phyloP scores from a whole-genome alignment of 1,284 basidiomycete species.

The Moniliophthora roreri region DNA sequence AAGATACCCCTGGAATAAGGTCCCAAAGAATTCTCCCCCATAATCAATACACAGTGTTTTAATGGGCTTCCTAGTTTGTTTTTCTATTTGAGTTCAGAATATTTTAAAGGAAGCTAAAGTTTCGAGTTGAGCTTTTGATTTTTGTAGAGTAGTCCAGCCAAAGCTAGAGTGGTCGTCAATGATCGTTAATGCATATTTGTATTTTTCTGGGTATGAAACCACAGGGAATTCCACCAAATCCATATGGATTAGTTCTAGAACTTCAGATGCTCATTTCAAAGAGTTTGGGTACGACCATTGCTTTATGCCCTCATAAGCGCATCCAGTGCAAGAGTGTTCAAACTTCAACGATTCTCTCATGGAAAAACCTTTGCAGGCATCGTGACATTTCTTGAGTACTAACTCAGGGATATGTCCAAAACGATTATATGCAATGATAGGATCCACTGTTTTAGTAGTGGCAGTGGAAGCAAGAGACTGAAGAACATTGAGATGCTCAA shows the following conservation, averaged over 20 bases:
- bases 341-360: no score
- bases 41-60: constrained; percentile 8
- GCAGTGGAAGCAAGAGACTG: no score
- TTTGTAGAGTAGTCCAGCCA: constrained; percentile 11
- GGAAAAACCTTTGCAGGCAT: no score
- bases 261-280: constrained; percentile 6
- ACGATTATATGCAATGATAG: no score
- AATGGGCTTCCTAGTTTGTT: constrained; percentile 7
- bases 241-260: constrained; percentile 24
- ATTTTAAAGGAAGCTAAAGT: neutral
- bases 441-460: no score
- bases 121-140: constrained; percentile 10
- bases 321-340: no score
- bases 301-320: constrained; percentile 24
- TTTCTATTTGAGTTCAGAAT: constrained; percentile 3
- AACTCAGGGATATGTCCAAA: no score
- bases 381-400: no score
- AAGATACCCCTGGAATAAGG: neutral
- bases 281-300: constrained; percentile 18
- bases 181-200: constrained; percentile 27
- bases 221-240: constrained; percentile 24
- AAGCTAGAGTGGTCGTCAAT: constrained; percentile 27
- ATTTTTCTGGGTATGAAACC: constrained; percentile 20
- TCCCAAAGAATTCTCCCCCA: constrained; percentile 13
- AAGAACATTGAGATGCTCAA: no score